Evolutionary conservation across 2,329 filamentous ascomycete species (phyloP), one percentile per base, ranked within the genome.

Genomic region (Colletotrichum tabaci): DNA sequence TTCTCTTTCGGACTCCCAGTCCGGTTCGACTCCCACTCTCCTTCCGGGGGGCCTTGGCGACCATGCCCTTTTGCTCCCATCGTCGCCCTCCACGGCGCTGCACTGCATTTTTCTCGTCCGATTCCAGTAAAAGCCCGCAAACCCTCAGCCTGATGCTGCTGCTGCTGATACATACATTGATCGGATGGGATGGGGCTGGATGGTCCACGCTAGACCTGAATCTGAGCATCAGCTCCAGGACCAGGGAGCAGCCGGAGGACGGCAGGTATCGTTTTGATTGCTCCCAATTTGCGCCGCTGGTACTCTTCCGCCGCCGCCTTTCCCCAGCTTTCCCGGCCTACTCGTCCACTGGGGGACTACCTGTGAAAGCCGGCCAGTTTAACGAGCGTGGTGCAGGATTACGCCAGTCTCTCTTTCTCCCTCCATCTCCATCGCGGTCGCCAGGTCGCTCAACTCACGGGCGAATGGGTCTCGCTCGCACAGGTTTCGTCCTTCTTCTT

Each of bases 61-160:
- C 21, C 47, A 18, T 62, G 47, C 18, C 49, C 61, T 49, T 63
- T 63, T 53, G 46, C 15, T 35, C 35, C 38, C 49, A n/a, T 50
- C 7, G 26, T 46, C 13, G n/a, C 30, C 44, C 46, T 50, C 18
- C 46, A 26, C 21, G 58, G 46, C 49, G 10, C 23, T 63, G 49
- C 61, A 63, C 61, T 52, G 61, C 61, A n/a, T 42, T 63, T 30
- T 44, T 55, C 23, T 38, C 58, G 52, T 57, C 58, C 61, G 66
- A 69, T 69, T 66, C 55, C 67, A 69, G 49, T 58, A 9, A 35
- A 30, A 57, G 67, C 62, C 66, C 30, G 62, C 67, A 61, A 70
- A 56, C 49, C 40, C 30, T 61, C n/a, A 52, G 42, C 53, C 56
- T 38, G 35, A 10, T 38, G 35, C 8, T 35, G 30, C 30, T 35